phyloP scores from a whole-genome alignment of 1,139 yeast genomes.

The Komagataea norvegica region DNA sequence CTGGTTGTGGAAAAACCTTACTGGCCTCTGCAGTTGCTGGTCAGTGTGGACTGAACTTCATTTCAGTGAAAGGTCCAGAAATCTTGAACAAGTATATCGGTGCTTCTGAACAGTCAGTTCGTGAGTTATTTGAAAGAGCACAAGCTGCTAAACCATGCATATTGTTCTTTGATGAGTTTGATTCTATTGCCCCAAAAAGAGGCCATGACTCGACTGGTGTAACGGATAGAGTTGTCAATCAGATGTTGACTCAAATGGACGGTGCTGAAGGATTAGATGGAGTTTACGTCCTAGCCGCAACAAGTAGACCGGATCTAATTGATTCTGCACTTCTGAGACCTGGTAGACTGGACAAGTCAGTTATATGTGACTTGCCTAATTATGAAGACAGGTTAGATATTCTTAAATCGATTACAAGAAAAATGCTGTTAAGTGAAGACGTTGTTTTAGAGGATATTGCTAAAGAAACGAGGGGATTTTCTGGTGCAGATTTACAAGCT shows the following conservation, averaged over 20 bases:
- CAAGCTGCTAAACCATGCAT: conserved; percentile 94
- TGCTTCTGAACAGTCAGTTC: conserved; percentile 91
- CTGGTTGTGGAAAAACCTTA: conserved; percentile 96
- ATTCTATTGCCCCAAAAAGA: conserved; percentile 95
- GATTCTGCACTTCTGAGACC: conserved; percentile 95
- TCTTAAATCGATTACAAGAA: conserved; percentile 53
- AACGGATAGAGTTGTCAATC: conserved; percentile 95
- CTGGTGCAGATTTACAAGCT: conserved; percentile 96
- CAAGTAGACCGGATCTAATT: conserved; percentile 90
- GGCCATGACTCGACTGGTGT: conserved; percentile 99
- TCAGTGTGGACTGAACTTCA: conserved; percentile 90
- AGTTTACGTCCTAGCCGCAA: conserved; percentile 94
- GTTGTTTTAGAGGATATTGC: conserved; percentile 59
- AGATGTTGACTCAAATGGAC: conserved; percentile 96
- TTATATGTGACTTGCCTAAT: conserved; percentile 84
- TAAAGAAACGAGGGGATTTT: conserved; percentile 61
- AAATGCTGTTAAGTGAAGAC: conserved; percentile 46
- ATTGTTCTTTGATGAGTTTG: conserved; percentile 92
- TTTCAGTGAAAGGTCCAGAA: conserved; percentile 94
- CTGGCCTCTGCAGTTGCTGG: conserved; percentile 92
- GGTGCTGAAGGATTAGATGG: conserved; percentile 99
- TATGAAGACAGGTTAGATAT: conserved; percentile 70
- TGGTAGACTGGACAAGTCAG: conserved; percentile 89
- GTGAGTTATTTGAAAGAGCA: conserved; percentile 92
- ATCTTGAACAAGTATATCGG: conserved; percentile 94